Evolutionary conservation across 345 rosid genomes (phyloP), one percentile per base, ranked within the genome.

Genomic region (Boechera stricta): DNA sequence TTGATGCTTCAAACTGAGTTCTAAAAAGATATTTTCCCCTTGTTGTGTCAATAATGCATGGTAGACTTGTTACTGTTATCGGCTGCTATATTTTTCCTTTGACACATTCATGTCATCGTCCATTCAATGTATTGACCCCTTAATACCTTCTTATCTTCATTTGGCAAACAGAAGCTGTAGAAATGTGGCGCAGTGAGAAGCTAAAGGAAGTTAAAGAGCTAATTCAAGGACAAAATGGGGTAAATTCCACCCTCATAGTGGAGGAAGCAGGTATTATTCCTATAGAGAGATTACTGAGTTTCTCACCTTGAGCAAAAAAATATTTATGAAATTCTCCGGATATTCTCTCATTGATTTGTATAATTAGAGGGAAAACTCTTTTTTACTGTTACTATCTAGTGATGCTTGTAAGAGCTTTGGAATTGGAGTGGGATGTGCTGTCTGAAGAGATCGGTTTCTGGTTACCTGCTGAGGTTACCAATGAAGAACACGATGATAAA

Each of bases 371-470:
- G 47, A 36, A n/a, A 35, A 47, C 32, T 57, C 52, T 77, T 33
- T 21, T 16, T 33, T 29, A 4, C 18, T 60, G 15, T 32, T 44
- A 53, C 18, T 72, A 35, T 73, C 31, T 67, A 96, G 99, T 82
- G 54, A 75, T 88, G 81, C 84, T 93, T 61, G 81, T 74, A 74
- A 91, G 81, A 86, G 93, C 91, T 63, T 78, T 96, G 86, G 91
- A 88, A 82, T 83, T 92, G 73, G 84, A 84, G 72, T 93, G 98
- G 98, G 86, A 83, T 79, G 82, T 78, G 53, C 82, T 96, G 56
- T 89, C 80, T 38, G 99, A 93, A 83, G 90, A 90, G 33, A 85
- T 96, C 65, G 99, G 98, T 39, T 85, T 93, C 51, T 96, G 97
- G 96, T 74, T 96, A 68, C 99, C 99, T 36, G 61, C 78, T 81